Evolutionary conservation across 2,329 filamentous ascomycete species (phyloP).

Genomic region (Monosporascus ibericus): DNA sequence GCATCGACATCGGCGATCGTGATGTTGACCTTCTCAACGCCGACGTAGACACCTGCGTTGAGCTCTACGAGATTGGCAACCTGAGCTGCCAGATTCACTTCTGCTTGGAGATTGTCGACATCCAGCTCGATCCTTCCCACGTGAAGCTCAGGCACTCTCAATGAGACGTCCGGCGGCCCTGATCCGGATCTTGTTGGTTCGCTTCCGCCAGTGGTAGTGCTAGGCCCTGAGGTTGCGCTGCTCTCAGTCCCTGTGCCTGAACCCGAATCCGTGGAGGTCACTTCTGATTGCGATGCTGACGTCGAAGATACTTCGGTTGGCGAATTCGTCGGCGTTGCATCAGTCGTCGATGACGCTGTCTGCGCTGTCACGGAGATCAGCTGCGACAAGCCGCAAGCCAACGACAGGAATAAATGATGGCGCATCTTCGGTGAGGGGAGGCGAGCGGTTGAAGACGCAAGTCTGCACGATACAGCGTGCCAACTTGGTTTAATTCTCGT

Average conservation of each 20-base stretch:
- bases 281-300: conserved; percentile 6
- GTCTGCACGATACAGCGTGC: conserved; percentile 3
- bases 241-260: background rate
- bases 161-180: conserved; percentile 47
- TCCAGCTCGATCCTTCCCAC: conserved; percentile 55
- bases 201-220: conserved; percentile 12
- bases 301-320: conserved; percentile 2
- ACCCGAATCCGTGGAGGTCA: conserved; percentile 7
- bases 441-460: conserved; percentile 11
- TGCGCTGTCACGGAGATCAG: conserved; percentile 25
- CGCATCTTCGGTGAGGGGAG: conserved; percentile 15
- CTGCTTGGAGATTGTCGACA: conserved; percentile 52
- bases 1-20: conserved; percentile 56
- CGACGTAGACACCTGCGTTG: conserved; percentile 48
- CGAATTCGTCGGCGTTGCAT: conserved; percentile 9
- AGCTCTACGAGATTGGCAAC: conserved; percentile 52
- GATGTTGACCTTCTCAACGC: conserved; percentile 47
- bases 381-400: conserved; percentile 25
- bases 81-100: conserved; percentile 54
- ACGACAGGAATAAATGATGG: conserved; percentile 14
- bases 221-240: conserved; percentile 3
- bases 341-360: conserved; percentile 22
- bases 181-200: conserved; percentile 15
- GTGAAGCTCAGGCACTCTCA: conserved; percentile 51
- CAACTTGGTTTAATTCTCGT: background rate